Evolutionary conservation across 2,329 filamentous ascomycete species (phyloP).

Genomic region (Harringtonia lauricola): DNA sequence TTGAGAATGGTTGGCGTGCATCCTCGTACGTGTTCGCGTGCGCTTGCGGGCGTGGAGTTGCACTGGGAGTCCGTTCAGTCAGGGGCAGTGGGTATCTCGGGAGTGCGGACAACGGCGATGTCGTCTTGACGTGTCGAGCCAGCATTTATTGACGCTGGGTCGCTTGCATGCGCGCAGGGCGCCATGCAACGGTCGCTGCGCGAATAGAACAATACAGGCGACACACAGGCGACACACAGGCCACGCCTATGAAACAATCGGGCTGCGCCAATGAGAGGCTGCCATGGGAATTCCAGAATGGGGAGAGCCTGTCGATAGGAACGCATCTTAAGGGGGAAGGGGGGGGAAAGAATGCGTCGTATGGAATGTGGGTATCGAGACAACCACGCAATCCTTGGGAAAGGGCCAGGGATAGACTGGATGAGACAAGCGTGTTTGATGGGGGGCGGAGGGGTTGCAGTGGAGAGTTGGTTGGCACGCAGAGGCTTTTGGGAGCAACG

Average conservation of each 20-base stretch:
- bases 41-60: too few relatives aligned
- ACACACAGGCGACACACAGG: constrained; percentile 8
- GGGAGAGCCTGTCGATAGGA: background rate
- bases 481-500: too few relatives aligned
- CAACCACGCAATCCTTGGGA: background rate
- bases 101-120: too few relatives aligned
- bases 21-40: too few relatives aligned
- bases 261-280: constrained; percentile 15
- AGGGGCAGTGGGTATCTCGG: too few relatives aligned
- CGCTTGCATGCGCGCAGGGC: too few relatives aligned
- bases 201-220: background rate
- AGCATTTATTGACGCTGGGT: too few relatives aligned
- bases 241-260: constrained; percentile 23
- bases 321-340: constrained; percentile 4
- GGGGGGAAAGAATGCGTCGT: too few relatives aligned
- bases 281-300: constrained; percentile 9
- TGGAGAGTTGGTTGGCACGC: background rate
- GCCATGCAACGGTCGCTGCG: too few relatives aligned
- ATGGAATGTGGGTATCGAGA: constrained; percentile 3
- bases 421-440: constrained; percentile 16
- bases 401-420: constrained; percentile 16
- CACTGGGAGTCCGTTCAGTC: too few relatives aligned
- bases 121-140: too few relatives aligned
- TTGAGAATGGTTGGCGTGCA: too few relatives aligned
- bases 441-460: constrained; percentile 14